phyloP scores from a whole-genome alignment of 305 asterid species.

The Fraxinus sp. region DNA sequence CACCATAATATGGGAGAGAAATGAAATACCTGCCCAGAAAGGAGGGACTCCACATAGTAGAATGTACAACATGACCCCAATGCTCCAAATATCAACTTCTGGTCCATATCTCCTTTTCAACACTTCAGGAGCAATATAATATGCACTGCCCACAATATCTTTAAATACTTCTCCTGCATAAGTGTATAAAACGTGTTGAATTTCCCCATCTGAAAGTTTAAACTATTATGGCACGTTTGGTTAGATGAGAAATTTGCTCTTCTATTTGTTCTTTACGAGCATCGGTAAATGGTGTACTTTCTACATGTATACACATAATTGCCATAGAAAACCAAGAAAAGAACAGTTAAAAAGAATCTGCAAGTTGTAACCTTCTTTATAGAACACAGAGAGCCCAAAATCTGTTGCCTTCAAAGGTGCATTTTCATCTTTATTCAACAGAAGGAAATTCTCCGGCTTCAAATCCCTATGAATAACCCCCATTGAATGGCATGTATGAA shows the following conservation, averaged over 20 bases:
- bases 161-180: conserved; percentile 45
- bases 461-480: conserved; percentile 64
- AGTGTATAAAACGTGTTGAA: background rate
- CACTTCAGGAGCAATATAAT: conserved; percentile 59
- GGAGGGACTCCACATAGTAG: conserved; percentile 29
- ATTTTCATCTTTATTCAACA: conserved; percentile 27
- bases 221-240: background rate
- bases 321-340: background rate
- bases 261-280: background rate
- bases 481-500: conserved; percentile 30
- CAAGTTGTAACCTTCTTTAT: conserved; percentile 43
- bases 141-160: conserved; percentile 63
- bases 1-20: background rate
- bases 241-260: background rate
- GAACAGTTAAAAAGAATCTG: background rate
- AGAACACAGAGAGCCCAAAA: conserved; percentile 59
- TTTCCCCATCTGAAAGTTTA: conserved; percentile 1
- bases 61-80: conserved; percentile 55
- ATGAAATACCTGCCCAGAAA: conserved; percentile 23
- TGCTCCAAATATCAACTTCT: conserved; percentile 61
- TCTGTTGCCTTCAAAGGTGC: conserved; percentile 50
- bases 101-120: conserved; percentile 57
- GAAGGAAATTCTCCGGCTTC: conserved; percentile 58
- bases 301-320: background rate
- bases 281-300: background rate